Percentiles rank a stretch among this genome's conserved stretches.
These are phyloP conservation scores for Psilocybe azurescens DNA, from an alignment of 768 basidiomycete genomes.

Conservation along the genomic window DNA sequence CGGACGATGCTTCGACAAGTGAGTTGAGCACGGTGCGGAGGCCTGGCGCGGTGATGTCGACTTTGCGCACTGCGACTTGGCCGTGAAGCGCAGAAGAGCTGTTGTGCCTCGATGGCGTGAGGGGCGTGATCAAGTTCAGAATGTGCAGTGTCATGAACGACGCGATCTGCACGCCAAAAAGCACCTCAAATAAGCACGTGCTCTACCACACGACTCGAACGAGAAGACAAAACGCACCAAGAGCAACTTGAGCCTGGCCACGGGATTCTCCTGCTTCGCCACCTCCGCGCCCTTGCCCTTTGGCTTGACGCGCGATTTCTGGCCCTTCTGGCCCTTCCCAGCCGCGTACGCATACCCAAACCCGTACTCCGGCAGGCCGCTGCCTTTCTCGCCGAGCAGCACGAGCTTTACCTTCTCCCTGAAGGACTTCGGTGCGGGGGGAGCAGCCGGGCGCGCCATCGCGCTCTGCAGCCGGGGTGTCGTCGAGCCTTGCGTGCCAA, in stretches of 20 bases:
- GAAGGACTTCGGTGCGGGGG: constrained; percentile 32
- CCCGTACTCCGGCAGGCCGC: constrained; percentile 36
- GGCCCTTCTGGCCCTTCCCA: constrained; percentile 6
- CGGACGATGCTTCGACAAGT: constrained; percentile 47
- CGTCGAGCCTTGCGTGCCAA: constrained; percentile 24
- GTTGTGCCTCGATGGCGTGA: constrained; percentile 66
- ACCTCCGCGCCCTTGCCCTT: constrained; percentile 30
- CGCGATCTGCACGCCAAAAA: constrained; percentile 58
- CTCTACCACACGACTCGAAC: too few relatives aligned
- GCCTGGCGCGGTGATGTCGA: constrained; percentile 72
- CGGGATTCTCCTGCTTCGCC: constrained; percentile 74
- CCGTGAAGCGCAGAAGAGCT: constrained; percentile 22
- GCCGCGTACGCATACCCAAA: constrained; percentile 4
- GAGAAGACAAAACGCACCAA: constrained; percentile 54
- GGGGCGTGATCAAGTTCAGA: constrained; percentile 90
- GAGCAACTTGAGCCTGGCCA: constrained; percentile 86
- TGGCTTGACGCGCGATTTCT: constrained; percentile 8
- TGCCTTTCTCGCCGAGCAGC: constrained; percentile 44
- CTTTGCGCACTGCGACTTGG: constrained; percentile 50
- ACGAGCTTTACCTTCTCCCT: constrained; percentile 36
- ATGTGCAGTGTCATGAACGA: constrained; percentile 92
- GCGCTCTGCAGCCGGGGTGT: constrained; percentile 33
- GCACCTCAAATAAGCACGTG: background rate
- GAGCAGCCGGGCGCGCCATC: constrained; percentile 34
- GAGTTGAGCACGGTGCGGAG: constrained; percentile 63